phyloP scores from a whole-genome alignment of 768 basidiomycete genomes.

The Tricholoma hemisulphureum region DNA sequence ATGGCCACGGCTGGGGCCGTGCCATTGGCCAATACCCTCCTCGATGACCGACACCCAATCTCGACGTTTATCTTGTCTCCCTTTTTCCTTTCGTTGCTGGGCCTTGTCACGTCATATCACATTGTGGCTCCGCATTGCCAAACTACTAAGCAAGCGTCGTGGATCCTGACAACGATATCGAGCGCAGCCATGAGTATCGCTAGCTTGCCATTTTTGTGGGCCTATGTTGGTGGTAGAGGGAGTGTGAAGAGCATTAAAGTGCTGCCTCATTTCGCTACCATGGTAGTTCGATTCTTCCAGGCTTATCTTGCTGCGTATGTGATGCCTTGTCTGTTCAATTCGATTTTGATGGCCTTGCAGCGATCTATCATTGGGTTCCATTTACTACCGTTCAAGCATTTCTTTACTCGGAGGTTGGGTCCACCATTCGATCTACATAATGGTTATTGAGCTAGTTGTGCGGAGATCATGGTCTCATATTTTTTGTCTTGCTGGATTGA shows the following conservation, averaged over 20 bases:
- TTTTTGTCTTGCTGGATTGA: neutral
- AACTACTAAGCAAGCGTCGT: constrained; percentile 42
- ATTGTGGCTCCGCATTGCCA: constrained; percentile 28
- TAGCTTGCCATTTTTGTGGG: constrained; percentile 15
- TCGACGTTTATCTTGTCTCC: neutral
- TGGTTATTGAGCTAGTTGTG: constrained; percentile 25
- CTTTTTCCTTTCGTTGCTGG: constrained; percentile 18
- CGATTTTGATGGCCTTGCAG: constrained; percentile 42
- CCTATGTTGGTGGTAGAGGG: constrained; percentile 10
- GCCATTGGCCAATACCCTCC: neutral
- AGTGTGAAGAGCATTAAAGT: constrained; percentile 8
- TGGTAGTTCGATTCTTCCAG: constrained; percentile 14
- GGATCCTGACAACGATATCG: constrained; percentile 41
- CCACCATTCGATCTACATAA: constrained; percentile 32
- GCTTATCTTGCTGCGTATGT: constrained; percentile 13
- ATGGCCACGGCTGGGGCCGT: neutral
- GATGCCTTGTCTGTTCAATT: neutral
- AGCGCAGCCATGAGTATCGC: constrained; percentile 10
- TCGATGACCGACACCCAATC: neutral
- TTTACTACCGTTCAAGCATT: constrained; percentile 33
- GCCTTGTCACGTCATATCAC: constrained; percentile 26
- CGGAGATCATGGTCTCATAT: neutral
- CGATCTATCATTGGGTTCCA: constrained; percentile 29
- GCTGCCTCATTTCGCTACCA: constrained; percentile 5
- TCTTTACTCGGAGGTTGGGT: constrained; percentile 54